Evolutionary conservation across 805 yeast species (phyloP).

Genomic region (Nakazawaea siamensis): DNA sequence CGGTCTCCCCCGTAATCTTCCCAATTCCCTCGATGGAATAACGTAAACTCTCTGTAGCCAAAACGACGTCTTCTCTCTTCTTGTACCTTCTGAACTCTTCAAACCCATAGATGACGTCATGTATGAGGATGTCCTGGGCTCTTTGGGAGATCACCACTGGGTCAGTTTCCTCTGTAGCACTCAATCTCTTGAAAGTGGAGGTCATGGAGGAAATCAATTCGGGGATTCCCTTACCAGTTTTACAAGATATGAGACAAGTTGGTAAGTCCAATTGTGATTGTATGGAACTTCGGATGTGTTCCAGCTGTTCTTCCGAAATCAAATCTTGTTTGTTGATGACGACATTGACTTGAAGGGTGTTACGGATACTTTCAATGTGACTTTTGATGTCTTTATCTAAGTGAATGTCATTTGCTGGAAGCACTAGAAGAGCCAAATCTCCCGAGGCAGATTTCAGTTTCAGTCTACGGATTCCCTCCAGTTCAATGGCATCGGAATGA

Average conservation of each 20-base stretch:
- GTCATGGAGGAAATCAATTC: conserved; percentile 35
- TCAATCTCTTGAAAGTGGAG: conserved; percentile 34
- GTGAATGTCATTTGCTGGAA: conserved; percentile 36
- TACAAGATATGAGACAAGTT: conserved; percentile 51
- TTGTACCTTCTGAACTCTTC: conserved; percentile 48
- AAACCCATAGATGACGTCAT: conserved; percentile 73
- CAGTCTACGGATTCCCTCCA: conserved; percentile 78
- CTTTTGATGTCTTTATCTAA: conserved; percentile 28
- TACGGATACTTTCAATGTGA: conserved; percentile 27
- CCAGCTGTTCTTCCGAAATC: conserved; percentile 9
- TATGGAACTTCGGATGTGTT: conserved; percentile 10
- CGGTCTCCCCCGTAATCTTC: conserved; percentile 80
- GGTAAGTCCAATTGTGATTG: conserved; percentile 24
- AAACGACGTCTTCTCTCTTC: conserved; percentile 57
- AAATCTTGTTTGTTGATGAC: conserved; percentile 60
- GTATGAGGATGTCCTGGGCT: conserved; percentile 61
- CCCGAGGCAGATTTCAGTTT: conserved; percentile 47
- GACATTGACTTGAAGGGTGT: conserved; percentile 26
- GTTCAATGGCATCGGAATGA: conserved; percentile 51
- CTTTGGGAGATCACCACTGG: conserved; percentile 72
- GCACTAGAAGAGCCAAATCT: conserved; percentile 61
- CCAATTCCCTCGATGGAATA: conserved; percentile 83
- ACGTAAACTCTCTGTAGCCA: conserved; percentile 71
- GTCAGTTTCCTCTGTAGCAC: conserved; percentile 43
- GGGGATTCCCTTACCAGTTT: conserved; percentile 45